Percentiles rank a stretch among this genome's conserved stretches.
Evolutionary conservation across 495 filamentous ascomycete genomes (phyloP).

Genomic region (Pyrenopolyporus hunteri): DNA sequence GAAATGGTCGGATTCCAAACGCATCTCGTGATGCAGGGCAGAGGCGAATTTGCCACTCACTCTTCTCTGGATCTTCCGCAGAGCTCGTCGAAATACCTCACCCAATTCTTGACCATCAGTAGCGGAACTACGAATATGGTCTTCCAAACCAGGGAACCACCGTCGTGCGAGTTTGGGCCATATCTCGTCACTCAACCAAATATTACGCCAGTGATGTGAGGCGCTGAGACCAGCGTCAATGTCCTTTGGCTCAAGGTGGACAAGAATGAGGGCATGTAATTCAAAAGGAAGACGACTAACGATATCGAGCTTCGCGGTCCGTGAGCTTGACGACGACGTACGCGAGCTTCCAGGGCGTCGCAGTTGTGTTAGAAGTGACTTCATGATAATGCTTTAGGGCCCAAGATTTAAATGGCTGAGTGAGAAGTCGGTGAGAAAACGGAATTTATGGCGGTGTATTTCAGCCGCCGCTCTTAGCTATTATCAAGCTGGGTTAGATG

Average conservation of each 20-base stretch:
- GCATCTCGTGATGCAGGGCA: slow-evolving; percentile 38
- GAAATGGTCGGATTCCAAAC: slow-evolving; percentile 32
- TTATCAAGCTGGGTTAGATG: too few relatives aligned
- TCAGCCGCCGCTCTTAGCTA: too few relatives aligned
- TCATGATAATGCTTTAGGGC: slow-evolving; percentile 21
- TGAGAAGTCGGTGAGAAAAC: not conserved
- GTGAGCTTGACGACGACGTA: not conserved
- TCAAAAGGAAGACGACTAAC: slow-evolving; percentile 42
- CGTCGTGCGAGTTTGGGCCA: slow-evolving; percentile 39
- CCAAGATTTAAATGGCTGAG: not conserved
- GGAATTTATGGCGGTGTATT: not conserved
- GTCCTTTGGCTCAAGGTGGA: slow-evolving; percentile 31
- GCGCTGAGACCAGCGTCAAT: slow-evolving; percentile 33
- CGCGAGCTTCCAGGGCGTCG: slow-evolving; percentile 4
- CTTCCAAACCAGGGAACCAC: slow-evolving; percentile 37
- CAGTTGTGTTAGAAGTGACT: slow-evolving; percentile 25
- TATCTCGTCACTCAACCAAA: slow-evolving; percentile 43
- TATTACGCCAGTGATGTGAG: slow-evolving; percentile 25
- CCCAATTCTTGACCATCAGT: slow-evolving; percentile 11
- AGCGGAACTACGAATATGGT: slow-evolving; percentile 28
- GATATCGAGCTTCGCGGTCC: slow-evolving; percentile 18
- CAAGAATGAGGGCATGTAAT: slow-evolving; percentile 34
- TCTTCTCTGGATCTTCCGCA: slow-evolving; percentile 35
- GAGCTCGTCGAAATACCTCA: slow-evolving; percentile 32
- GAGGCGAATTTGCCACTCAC: slow-evolving; percentile 34